A percentile compares a stretch with the other conserved stretches of the same genome.
phyloP scores from a whole-genome alignment of 148 eudicot species.

The Camellia sinensis region DNA sequence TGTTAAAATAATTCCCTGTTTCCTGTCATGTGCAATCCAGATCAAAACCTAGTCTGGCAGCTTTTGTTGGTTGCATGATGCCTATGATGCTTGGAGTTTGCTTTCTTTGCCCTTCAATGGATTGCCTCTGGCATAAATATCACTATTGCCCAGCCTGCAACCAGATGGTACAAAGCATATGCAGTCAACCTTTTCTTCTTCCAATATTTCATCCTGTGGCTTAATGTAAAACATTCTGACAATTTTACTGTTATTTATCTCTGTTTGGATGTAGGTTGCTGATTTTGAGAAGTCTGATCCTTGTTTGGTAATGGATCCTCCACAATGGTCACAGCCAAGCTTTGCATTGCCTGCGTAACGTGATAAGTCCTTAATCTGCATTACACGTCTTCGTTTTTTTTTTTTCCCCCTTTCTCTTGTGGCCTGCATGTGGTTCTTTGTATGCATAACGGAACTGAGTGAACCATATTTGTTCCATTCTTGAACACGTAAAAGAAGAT shows the following conservation, averaged over 20 bases:
- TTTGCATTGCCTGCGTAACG: slow-evolving; percentile 57
- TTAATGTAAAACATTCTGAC: background rate
- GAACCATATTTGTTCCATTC: background rate
- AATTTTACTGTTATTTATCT: background rate
- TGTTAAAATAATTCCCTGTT: background rate
- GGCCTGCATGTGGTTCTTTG: background rate
- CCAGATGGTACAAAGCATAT: slow-evolving; percentile 48
- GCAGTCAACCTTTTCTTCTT: background rate
- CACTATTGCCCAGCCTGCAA: slow-evolving; percentile 87
- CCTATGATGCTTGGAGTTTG: slow-evolving; percentile 78
- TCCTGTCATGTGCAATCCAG: slow-evolving; percentile 30
- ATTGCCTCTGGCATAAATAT: slow-evolving; percentile 97
- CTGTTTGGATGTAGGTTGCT: slow-evolving; percentile 47
- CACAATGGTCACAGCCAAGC: slow-evolving; percentile 61
- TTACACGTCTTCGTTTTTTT: background rate
- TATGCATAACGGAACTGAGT: background rate
- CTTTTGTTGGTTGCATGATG: slow-evolving; percentile 83
- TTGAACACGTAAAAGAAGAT: background rate
- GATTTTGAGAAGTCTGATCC: slow-evolving; percentile 73
- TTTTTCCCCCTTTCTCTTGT: no score
- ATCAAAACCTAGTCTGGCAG: slow-evolving; percentile 82
- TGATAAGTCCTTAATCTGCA: slow-evolving; percentile 9
- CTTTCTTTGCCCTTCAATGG: slow-evolving; percentile 87
- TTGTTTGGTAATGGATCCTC: slow-evolving; percentile 79
- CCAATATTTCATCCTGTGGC: background rate